Evolutionary conservation across 768 basidiomycete species (phyloP).

Genomic region (Leucogyrophana mollusca): DNA sequence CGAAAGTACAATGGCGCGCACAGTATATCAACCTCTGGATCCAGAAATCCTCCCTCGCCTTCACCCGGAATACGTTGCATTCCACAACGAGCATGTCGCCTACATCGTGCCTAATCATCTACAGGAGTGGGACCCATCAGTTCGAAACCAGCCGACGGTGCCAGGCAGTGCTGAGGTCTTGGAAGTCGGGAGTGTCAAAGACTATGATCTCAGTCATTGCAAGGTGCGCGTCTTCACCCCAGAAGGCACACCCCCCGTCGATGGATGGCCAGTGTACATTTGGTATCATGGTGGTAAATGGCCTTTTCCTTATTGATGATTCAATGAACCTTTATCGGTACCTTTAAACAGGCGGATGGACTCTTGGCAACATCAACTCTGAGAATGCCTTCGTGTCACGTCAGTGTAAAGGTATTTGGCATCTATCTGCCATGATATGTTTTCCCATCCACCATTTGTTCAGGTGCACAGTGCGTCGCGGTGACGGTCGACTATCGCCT

Average conservation of each 20-base stretch:
- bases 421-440: no score
- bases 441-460: background rate
- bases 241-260: constrained; percentile 39
- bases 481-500: constrained; percentile 33
- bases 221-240: constrained; percentile 68
- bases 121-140: constrained; percentile 58
- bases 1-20: constrained; percentile 11
- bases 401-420: constrained; percentile 22
- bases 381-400: constrained; percentile 56
- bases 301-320: background rate
- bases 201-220: constrained; percentile 50
- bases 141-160: constrained; percentile 51
- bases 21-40: constrained; percentile 50
- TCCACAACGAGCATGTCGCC: constrained; percentile 51
- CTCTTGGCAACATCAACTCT: constrained; percentile 61
- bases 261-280: constrained; percentile 73
- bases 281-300: constrained; percentile 71
- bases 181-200: constrained; percentile 52
- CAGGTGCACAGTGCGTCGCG: constrained; percentile 33
- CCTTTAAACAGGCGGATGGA: constrained; percentile 65
- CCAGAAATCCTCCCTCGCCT: constrained; percentile 55
- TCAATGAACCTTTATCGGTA: background rate
- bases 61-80: constrained; percentile 65
- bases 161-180: constrained; percentile 58
- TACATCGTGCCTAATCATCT: constrained; percentile 51